Evolutionary conservation across 768 basidiomycete genomes (phyloP), one percentile per base, ranked within the genome.

Genomic region (Amanita jacksonii): DNA sequence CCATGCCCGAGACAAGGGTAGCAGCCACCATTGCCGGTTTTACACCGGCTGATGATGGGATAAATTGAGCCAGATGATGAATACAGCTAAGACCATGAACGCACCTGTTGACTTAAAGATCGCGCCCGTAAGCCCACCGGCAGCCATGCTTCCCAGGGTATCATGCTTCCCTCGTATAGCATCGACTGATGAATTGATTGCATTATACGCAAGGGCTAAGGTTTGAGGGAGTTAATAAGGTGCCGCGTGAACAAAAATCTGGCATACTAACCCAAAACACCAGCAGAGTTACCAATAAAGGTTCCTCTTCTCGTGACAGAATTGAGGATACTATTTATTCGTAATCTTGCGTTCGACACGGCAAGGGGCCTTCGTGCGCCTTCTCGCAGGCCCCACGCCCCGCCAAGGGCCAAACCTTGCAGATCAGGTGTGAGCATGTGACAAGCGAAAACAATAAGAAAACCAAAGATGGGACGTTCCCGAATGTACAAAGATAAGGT

Each of bases 281-380:
- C 96, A 61, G 93, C 88, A 58, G 91, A 96, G 72, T 98, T 99
- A 57, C 92, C 96, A 65, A 96, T 83, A 67, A 94, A 96, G 36
- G 90, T 94, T 24, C 96, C 96, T 67, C 96, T 77, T 67, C 94
- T 73, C 49, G 96, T 98, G 62, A 94, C 80, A 60, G 90, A 87
- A 73, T 98, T 99, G 53, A 99, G 76, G 49, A 99, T 68, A 62
- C 90, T 93, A 67, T 98, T 99, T 69, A 98, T 83, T 72, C 96
- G 82, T 62, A 99, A 68, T 56, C 90, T 75, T 47, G 79, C 62
- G 64, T 87, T 91, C 47, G 83, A 82, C 50, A 88, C 82, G 59
- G 86, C 88, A 63, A 91, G 74, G 51, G 84, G 89, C 66, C 89
- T 74, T 60, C 74, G 72, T 60, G 89, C 77, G 57, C 96, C 96